These are phyloP conservation scores for Flaveria ramosissima DNA, from an alignment of 129 eudicot genomes.

Conservation along the genomic window DNA sequence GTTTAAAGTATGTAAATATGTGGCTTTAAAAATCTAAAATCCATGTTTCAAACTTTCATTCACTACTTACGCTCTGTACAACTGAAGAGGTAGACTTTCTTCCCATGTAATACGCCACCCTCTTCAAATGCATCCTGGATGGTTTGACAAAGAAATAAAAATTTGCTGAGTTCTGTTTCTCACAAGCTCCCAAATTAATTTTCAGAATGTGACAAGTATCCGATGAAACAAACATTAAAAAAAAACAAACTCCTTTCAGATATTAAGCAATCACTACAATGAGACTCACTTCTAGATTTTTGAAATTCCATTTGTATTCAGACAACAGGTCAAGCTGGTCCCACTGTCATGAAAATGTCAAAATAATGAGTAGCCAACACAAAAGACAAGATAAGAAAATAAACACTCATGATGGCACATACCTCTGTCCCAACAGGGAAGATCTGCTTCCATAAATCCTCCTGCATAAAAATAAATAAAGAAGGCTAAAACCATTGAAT, in stretches of 20 bases:
- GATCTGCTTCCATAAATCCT: constrained; percentile 91
- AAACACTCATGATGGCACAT: constrained; percentile 3
- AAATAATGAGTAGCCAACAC: constrained; percentile 10
- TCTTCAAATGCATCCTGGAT: constrained; percentile 66
- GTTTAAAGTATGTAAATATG: background rate
- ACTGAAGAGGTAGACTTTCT: constrained; percentile 81
- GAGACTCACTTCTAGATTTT: constrained; percentile 83
- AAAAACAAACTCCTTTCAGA: background rate
- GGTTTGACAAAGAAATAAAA: constrained; percentile 8
- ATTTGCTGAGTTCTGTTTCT: background rate
- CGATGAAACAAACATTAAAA: background rate
- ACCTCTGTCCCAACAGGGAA: constrained; percentile 99
- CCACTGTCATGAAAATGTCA: constrained; percentile 58
- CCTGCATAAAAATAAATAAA: constrained; percentile 48
- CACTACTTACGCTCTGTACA: constrained; percentile 84
- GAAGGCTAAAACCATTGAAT: background rate
- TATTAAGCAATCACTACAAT: background rate
- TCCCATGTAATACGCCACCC: constrained; percentile 74
- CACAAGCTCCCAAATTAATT: background rate
- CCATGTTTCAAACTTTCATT: background rate
- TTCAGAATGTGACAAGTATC: background rate
- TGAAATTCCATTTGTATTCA: constrained; percentile 88
- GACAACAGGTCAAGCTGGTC: constrained; percentile 87
- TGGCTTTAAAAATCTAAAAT: background rate
- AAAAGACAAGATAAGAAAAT: background rate